phyloP scores from a whole-genome alignment of 2,329 filamentous ascomycete genomes.

The Corniculantispora saksenae region DNA sequence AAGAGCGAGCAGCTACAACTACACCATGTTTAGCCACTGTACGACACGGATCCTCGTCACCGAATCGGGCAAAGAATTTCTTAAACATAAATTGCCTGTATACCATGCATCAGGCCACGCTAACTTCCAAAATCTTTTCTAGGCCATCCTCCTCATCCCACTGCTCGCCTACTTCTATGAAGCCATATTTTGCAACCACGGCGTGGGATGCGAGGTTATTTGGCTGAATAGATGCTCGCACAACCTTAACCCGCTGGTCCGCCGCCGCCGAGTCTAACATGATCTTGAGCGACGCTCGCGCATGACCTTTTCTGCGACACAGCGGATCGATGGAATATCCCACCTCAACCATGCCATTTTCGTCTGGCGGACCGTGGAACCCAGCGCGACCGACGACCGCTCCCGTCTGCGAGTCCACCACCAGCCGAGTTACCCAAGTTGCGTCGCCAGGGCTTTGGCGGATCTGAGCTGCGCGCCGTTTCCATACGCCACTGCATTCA shows the following conservation, averaged over 20 bases:
- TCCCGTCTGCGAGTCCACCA: constrained; percentile 2
- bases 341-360: constrained; percentile 17
- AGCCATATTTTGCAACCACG: not conserved
- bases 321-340: constrained; percentile 13
- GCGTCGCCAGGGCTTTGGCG: not conserved
- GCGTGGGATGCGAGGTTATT: not conserved
- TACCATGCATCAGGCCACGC: not conserved
- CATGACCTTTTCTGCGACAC: constrained; percentile 9
- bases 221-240: constrained; percentile 6
- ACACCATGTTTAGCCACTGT: no score
- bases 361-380: constrained; percentile 15
- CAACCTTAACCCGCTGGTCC: constrained; percentile 10
- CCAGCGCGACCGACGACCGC: constrained; percentile 15
- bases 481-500: constrained; percentile 13
- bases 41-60: no score
- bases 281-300: constrained; percentile 10
- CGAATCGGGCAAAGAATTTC: no score
- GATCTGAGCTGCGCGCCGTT: constrained; percentile 2
- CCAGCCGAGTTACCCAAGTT: constrained; percentile 10
- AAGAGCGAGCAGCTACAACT: no score
- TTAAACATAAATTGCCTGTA: no score
- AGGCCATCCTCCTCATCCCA: constrained; percentile 9
- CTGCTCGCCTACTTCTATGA: constrained; percentile 9
- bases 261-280: constrained; percentile 5
- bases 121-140: constrained; percentile 9